Conservation (phyloP, 2,329 filamentous ascomycete species). For the Emergomyces pasteurianus region DNA sequence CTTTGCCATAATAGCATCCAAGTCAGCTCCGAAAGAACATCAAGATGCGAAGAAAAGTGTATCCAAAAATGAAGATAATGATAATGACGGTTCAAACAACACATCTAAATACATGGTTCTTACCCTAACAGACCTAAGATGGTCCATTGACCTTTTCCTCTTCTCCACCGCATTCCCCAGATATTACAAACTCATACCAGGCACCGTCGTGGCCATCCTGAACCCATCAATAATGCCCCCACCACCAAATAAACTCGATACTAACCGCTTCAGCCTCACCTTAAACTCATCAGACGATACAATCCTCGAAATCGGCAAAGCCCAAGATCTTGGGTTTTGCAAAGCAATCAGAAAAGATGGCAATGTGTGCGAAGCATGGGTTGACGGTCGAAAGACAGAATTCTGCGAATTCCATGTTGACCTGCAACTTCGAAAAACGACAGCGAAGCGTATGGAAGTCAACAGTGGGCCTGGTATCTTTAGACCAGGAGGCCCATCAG, state of each 20-base stretch:
- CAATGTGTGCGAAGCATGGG: slow-evolving; percentile 65
- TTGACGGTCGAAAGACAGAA: slow-evolving; percentile 77
- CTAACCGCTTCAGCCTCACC: slow-evolving; percentile 73
- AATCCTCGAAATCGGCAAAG: slow-evolving; percentile 74
- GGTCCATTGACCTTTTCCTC: slow-evolving; percentile 81
- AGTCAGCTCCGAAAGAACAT: slow-evolving; percentile 64
- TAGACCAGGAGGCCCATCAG: slow-evolving; percentile 24
- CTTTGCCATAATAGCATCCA: slow-evolving; percentile 75
- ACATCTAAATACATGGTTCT: slow-evolving; percentile 81
- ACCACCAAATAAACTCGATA: slow-evolving; percentile 59
- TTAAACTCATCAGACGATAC: slow-evolving; percentile 79
- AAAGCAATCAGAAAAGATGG: slow-evolving; percentile 77
- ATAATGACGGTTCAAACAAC: slow-evolving; percentile 44
- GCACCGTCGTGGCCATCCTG: slow-evolving; percentile 83
- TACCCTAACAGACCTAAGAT: slow-evolving; percentile 75
- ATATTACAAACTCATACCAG: slow-evolving; percentile 86
- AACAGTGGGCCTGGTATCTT: slow-evolving; percentile 53
- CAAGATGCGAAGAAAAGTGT: slow-evolving; percentile 34
- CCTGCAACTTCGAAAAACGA: slow-evolving; percentile 60
- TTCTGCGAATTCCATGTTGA: slow-evolving; percentile 92
- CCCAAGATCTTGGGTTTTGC: slow-evolving; percentile 80
- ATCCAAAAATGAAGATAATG: slow-evolving; percentile 34
- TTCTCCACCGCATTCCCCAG: slow-evolving; percentile 83
- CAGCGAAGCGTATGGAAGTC: slow-evolving; percentile 61
- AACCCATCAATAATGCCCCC: slow-evolving; percentile 90